These are phyloP conservation scores for Grifola frondosa DNA, from an alignment of 1,284 basidiomycete species.

Conservation along the genomic window DNA sequence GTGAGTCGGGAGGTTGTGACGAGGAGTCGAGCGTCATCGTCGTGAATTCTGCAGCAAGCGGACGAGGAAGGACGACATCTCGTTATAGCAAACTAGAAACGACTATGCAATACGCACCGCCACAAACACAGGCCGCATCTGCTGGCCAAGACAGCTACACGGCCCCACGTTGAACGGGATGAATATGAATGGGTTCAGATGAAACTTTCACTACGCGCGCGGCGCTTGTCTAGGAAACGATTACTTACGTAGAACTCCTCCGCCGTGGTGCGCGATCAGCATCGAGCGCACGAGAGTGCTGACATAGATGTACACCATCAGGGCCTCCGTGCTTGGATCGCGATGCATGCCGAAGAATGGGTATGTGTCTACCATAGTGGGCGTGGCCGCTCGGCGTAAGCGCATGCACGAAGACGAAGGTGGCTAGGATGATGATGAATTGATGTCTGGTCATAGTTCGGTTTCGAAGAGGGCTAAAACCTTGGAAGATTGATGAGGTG, in stretches of 20 bases:
- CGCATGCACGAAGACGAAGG: too few relatives aligned
- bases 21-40: slow-evolving; percentile 37
- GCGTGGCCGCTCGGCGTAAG: too few relatives aligned
- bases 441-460: too few relatives aligned
- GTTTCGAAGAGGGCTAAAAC: too few relatives aligned
- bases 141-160: slow-evolving; percentile 60
- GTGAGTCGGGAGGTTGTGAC: slow-evolving; percentile 5
- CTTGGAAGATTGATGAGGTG: too few relatives aligned
- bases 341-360: slow-evolving; percentile 26
- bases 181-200: slow-evolving; percentile 59
- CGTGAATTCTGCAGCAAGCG: slow-evolving; percentile 46
- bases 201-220: slow-evolving; percentile 49
- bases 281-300: neutral
- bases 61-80: slow-evolving; percentile 38
- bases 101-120: slow-evolving; percentile 20
- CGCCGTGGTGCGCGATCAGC: slow-evolving; percentile 29
- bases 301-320: neutral
- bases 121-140: slow-evolving; percentile 31
- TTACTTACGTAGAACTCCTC: slow-evolving; percentile 57
- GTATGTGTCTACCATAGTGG: too few relatives aligned
- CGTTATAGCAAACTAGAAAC: slow-evolving; percentile 39
- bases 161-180: slow-evolving; percentile 61
- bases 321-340: slow-evolving; percentile 25
- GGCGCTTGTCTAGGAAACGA: slow-evolving; percentile 54
- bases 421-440: too few relatives aligned